Evolutionary conservation across 1,284 basidiomycete genomes (phyloP).

Genomic region (Trametes pubescens): DNA sequence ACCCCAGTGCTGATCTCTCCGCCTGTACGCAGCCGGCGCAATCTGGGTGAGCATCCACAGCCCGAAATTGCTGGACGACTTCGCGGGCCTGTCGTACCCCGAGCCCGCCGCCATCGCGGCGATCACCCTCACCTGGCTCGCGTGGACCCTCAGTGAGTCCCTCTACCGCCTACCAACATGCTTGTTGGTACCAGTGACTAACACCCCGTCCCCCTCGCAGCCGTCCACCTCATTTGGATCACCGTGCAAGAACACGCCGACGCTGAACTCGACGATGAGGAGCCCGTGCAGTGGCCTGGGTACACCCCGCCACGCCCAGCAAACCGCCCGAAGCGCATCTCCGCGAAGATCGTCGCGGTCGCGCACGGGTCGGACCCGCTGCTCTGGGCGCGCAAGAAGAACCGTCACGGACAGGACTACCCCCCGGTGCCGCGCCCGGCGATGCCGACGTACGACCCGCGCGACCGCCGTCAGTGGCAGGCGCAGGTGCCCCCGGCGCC

Average conservation of each 20-base stretch:
- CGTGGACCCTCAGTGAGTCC: conserved; percentile 27
- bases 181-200: too few species aligned
- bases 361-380: conserved; percentile 30
- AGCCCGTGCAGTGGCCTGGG: conserved; percentile 23
- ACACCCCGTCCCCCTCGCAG: conserved; percentile 1
- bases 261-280: conserved; percentile 6
- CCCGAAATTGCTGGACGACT: conserved; percentile 18
- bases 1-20: neutral
- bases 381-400: conserved; percentile 25
- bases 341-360: conserved; percentile 33
- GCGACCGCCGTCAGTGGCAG: conserved; percentile 19
- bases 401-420: neutral
- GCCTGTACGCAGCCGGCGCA: neutral
- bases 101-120: conserved; percentile 21
- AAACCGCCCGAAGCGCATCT: conserved; percentile 24
- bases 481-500: conserved; percentile 19
- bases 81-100: conserved; percentile 20
- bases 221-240: conserved; percentile 28
- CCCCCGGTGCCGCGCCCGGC: conserved; percentile 9
- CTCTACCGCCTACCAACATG: too few species aligned
- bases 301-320: conserved; percentile 12
- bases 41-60: conserved; percentile 22
- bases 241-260: conserved; percentile 19
- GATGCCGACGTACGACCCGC: conserved; percentile 26
- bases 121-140: conserved; percentile 23